Evolutionary conservation across 108 stramenopile species (phyloP).

Genomic region (Fragilaria crotonensis): DNA sequence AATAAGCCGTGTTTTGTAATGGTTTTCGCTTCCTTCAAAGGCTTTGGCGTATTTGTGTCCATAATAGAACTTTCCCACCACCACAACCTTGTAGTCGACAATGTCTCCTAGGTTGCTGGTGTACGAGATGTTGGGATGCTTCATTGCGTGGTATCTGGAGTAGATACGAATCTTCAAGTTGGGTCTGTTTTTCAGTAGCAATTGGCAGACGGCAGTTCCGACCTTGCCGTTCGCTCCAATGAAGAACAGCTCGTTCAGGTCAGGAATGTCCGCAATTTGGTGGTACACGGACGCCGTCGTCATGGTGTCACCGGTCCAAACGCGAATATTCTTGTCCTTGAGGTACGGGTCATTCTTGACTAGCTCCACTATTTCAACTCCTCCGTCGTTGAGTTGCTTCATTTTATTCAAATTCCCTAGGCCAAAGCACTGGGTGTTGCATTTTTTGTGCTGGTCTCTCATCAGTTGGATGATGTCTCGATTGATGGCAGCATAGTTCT

Average conservation of each 20-base stretch:
- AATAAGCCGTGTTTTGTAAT: slow-evolving; percentile 42
- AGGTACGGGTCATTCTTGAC: slow-evolving; percentile 48
- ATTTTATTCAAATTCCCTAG: slow-evolving; percentile 72
- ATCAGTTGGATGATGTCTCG: slow-evolving; percentile 55
- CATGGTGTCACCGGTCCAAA: slow-evolving; percentile 73
- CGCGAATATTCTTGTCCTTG: slow-evolving; percentile 53
- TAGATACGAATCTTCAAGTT: slow-evolving; percentile 60
- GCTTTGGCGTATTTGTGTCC: slow-evolving; percentile 48
- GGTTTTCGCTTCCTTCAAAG: slow-evolving; percentile 22
- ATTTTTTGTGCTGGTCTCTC: slow-evolving; percentile 30
- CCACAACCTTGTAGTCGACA: slow-evolving; percentile 48
- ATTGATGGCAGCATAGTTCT: slow-evolving; percentile 39
- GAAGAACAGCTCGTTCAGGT: slow-evolving; percentile 46
- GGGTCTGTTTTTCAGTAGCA: slow-evolving; percentile 34
- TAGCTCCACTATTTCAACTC: slow-evolving; percentile 51
- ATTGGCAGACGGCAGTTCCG: slow-evolving; percentile 56
- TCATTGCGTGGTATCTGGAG: slow-evolving; percentile 39
- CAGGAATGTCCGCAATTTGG: slow-evolving; percentile 45
- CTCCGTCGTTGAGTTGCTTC: slow-evolving; percentile 73
- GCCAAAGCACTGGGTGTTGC: slow-evolving; percentile 53
- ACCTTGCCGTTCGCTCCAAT: slow-evolving; percentile 71
- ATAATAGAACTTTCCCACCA: slow-evolving; percentile 52
- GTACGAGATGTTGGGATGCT: slow-evolving; percentile 65
- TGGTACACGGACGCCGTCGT: slow-evolving; percentile 62
- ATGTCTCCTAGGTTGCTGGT: slow-evolving; percentile 49